Evolutionary conservation across 495 filamentous ascomycete species (phyloP).

Genomic region (Lasiosphaeria ovina): DNA sequence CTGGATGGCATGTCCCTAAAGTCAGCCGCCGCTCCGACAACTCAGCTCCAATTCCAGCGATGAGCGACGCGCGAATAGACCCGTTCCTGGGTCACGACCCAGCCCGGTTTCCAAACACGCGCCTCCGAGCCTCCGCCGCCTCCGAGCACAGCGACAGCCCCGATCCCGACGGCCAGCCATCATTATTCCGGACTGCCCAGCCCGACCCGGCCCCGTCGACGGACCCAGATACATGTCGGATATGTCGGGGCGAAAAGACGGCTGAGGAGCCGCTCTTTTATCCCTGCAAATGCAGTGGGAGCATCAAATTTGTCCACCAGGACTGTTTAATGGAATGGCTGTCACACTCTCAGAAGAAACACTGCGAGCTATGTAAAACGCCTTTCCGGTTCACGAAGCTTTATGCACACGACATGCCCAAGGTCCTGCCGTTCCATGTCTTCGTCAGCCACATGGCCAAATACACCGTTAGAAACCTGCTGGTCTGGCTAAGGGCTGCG

Average conservation of each 20-base stretch:
- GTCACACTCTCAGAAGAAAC: conserved; percentile 95
- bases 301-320: conserved; percentile 98
- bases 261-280: conserved; percentile 89
- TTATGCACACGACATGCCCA: conserved; percentile 90
- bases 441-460: conserved; percentile 73
- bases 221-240: conserved; percentile 83
- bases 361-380: conserved; percentile 99
- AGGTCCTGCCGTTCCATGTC: conserved; percentile 70
- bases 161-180: conserved; percentile 2
- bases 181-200: conserved; percentile 13
- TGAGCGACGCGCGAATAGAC: conserved; percentile 18
- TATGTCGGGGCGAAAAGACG: conserved; percentile 87
- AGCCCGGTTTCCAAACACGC: conserved; percentile 28
- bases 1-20: conserved; percentile 15
- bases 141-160: no score
- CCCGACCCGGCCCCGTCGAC: conserved; percentile 22
- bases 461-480: conserved; percentile 65
- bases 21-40: conserved; percentile 9
- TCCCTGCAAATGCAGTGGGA: conserved; percentile 97
- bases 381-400: conserved; percentile 97
- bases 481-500: conserved; percentile 72
- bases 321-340: conserved; percentile 98
- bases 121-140: conserved; percentile 16
- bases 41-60: conserved; percentile 8
- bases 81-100: conserved; percentile 20